Base-by-base conservation (phyloP, 768 basidiomycete species). In the Rhodocollybia butyracea region DNA sequence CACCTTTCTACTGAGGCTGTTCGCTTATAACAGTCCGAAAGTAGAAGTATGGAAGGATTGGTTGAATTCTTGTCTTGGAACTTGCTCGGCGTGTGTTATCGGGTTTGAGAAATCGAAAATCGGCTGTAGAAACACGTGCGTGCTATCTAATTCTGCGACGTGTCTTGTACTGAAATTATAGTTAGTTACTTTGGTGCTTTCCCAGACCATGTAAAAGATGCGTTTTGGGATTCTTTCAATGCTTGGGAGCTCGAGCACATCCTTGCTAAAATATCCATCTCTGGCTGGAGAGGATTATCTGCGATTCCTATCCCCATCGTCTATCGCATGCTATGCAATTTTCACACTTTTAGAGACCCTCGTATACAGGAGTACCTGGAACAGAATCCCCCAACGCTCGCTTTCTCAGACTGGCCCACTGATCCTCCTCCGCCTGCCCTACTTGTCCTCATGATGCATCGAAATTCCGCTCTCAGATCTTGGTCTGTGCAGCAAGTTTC, bases 1-100 rank as follows among this genome's bases (percentile, higher is more conserved):
- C 0, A 85, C 84, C 0, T 97, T 94, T 70, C 78, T 91, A 46
- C 73, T 96, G 34, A 82, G 93, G 48, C 69, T 97, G 36, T 86
- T 89, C 65, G 93, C 93, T 10, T 97, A 92, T 62, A 72, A 79
- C 51, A 79, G 81, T 47, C 68, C 73, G 0, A 72, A 74, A 29
- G 86, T 90, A 3, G 75, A 78, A 2, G 66, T 71, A 36, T 95
- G 91, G 91, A 83, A 84, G 67, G 67, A 66, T 17, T 77, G 73
- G 57, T 66, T 91, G 51, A 71, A 75, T 50, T 63, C 63, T 1
- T 85, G 89, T 56, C 64, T 96, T 32, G 64, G 71, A 11, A 70
- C 75, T 1, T 98, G 95, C 61, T 73, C 81, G 24, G 77, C 74
- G 7, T 98, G 95, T 64, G 86, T 89, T 3, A 76, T 81, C 56